Conservation (phyloP, 768 basidiomycete genomes). For the Gloeostereum incarnatum region DNA sequence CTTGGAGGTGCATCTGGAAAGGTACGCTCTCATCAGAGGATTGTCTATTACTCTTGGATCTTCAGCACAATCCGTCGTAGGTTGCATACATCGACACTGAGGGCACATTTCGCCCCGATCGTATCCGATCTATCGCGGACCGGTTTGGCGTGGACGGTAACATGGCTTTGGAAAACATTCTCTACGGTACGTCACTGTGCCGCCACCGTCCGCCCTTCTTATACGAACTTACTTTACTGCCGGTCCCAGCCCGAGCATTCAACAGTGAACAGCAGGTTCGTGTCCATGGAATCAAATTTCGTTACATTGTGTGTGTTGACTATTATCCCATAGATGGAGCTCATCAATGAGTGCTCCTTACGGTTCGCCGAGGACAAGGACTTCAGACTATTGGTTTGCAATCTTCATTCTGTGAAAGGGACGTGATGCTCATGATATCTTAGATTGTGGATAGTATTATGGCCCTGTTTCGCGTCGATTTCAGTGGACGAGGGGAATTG, state of each 20-base stretch:
- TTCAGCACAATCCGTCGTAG: constrained; percentile 20
- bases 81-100: constrained; percentile 93
- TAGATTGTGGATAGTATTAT: constrained; percentile 96
- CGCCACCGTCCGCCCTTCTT: background rate
- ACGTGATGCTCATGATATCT: constrained; percentile 8
- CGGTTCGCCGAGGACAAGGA: constrained; percentile 89
- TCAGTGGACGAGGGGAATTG: constrained; percentile 85
- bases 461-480: constrained; percentile 94
- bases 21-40: constrained; percentile 29
- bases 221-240: no score
- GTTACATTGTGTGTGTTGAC: background rate
- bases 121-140: constrained; percentile 85
- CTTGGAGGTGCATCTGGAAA: constrained; percentile 89
- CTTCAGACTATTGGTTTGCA: constrained; percentile 55
- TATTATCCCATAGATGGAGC: constrained; percentile 78
- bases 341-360: constrained; percentile 82
- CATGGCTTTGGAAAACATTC: constrained; percentile 81
- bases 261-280: constrained; percentile 87
- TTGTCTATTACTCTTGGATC: constrained; percentile 1
- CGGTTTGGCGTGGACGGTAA: constrained; percentile 89
- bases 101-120: constrained; percentile 93
- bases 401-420: no score
- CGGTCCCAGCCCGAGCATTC: constrained; percentile 78
- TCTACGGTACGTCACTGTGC: constrained; percentile 52
- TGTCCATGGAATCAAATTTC: background rate